A percentile compares a stretch with the other conserved stretches of the same genome.
Evolutionary conservation across 2,329 filamentous ascomycete genomes (phyloP).

Genomic region (Pseudogymnoascus sp.): DNA sequence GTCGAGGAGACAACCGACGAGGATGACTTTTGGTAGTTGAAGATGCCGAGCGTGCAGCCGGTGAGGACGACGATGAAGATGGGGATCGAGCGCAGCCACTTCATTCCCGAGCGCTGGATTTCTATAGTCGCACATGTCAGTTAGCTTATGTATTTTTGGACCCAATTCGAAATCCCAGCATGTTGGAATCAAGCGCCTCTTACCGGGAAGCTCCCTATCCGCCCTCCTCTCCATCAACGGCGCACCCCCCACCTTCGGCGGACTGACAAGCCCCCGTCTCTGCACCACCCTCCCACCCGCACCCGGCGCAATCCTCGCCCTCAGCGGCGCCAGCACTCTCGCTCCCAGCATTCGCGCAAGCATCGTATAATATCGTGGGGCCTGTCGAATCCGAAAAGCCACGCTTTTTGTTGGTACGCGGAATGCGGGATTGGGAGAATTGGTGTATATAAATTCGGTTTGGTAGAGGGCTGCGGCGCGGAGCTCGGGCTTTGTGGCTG

Average conservation of each 20-base stretch:
- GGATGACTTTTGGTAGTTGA: constrained; percentile 98
- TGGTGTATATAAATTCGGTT: not conserved
- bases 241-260: constrained; percentile 52
- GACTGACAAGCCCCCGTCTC: constrained; percentile 44
- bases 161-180: not conserved
- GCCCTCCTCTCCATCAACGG: constrained; percentile 58
- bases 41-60: constrained; percentile 72
- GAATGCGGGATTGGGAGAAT: not conserved
- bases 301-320: not conserved
- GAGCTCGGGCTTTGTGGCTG: constrained; percentile 11
- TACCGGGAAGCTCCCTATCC: constrained; percentile 60
- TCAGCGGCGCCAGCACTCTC: constrained; percentile 13
- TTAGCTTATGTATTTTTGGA: not conserved
- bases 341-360: constrained; percentile 25
- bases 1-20: constrained; percentile 79
- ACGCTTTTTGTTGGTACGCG: not conserved
- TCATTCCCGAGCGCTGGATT: constrained; percentile 29
- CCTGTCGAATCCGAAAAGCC: not conserved
- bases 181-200: constrained; percentile 15
- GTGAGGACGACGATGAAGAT: constrained; percentile 69
- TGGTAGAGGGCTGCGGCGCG: not conserved
- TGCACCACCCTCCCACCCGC: constrained; percentile 16
- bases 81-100: constrained; percentile 68
- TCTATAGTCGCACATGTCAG: constrained; percentile 15
- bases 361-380: constrained; percentile 18